phyloP scores from a whole-genome alignment of 192 early-diverging fungal genomes.

The Gaertneriomyces semiglobifer region DNA sequence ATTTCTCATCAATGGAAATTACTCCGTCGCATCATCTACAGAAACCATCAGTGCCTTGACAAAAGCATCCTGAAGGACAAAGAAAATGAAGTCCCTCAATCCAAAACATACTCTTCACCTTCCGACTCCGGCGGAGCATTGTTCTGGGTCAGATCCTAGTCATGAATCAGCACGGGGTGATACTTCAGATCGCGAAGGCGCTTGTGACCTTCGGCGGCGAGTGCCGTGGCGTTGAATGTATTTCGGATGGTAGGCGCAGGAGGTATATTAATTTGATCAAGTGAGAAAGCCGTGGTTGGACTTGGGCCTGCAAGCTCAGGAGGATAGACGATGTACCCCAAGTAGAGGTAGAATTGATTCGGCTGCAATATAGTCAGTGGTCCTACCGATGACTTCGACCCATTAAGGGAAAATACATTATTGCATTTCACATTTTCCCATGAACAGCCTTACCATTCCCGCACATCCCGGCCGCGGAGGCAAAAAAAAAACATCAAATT shows the following conservation, averaged over 20 bases:
- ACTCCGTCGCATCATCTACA: too few species aligned
- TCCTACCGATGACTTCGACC: background rate
- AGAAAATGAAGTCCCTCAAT: too few species aligned
- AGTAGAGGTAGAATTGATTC: conserved; percentile 1
- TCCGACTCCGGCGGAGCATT: background rate
- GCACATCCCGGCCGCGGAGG: too few species aligned
- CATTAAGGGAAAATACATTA: too few species aligned
- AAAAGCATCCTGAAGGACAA: too few species aligned
- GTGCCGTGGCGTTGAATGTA: background rate
- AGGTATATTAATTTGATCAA: background rate
- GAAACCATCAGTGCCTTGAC: too few species aligned
- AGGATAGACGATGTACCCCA: conserved; percentile 8
- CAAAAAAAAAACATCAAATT: too few species aligned
- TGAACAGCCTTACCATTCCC: too few species aligned
- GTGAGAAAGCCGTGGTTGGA: background rate
- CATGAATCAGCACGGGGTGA: conserved; percentile 4
- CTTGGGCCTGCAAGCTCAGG: background rate
- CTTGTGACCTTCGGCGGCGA: background rate
- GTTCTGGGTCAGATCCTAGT: background rate
- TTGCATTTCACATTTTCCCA: too few species aligned
- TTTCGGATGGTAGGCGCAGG: background rate
- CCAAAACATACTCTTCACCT: too few species aligned
- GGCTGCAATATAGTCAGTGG: background rate
- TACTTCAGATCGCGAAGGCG: conserved; percentile 2
- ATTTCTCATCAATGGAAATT: too few species aligned